Evolutionary conservation across 176 grass and related monocot genomes (phyloP).

Genomic region (Alopecurus myosuroides): DNA sequence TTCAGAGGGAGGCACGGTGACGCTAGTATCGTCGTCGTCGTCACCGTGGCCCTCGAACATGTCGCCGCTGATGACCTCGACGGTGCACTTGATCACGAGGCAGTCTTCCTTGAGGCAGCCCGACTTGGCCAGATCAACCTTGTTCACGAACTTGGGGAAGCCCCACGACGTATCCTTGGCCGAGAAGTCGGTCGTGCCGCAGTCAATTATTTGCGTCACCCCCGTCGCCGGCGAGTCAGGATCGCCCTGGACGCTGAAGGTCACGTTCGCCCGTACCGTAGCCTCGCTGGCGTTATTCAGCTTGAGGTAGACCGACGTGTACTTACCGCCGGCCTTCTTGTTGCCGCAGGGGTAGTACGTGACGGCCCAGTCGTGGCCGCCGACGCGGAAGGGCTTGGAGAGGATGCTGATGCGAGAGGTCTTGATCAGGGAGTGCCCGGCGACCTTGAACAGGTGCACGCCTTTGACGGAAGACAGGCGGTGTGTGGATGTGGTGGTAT

Average conservation of each 20-base stretch:
- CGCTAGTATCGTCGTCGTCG: background rate
- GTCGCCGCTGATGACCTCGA: background rate
- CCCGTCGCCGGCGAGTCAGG: background rate
- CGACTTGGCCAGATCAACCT: background rate
- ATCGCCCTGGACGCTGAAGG: background rate
- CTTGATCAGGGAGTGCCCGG: background rate
- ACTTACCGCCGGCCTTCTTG: background rate
- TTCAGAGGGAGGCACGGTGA: background rate
- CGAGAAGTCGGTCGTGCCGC: background rate
- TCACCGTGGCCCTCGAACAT: background rate
- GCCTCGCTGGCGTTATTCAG: background rate
- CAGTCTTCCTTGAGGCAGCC: background rate
- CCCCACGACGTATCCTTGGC: fast-evolving
- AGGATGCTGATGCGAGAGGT: background rate
- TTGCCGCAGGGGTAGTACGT: background rate
- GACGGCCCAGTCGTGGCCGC: background rate
- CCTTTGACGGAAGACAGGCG: background rate
- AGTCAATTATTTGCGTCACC: background rate
- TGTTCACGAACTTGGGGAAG: background rate
- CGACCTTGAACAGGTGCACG: background rate
- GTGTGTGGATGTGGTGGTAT: background rate
- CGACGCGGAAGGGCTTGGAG: background rate
- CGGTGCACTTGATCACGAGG: background rate
- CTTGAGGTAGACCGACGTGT: background rate
- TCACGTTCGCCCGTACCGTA: background rate